Percentiles rank a stretch among this genome's conserved stretches.
These are phyloP conservation scores for Kwoniella pini DNA, from an alignment of 768 basidiomycete genomes.

Conservation along the genomic window DNA sequence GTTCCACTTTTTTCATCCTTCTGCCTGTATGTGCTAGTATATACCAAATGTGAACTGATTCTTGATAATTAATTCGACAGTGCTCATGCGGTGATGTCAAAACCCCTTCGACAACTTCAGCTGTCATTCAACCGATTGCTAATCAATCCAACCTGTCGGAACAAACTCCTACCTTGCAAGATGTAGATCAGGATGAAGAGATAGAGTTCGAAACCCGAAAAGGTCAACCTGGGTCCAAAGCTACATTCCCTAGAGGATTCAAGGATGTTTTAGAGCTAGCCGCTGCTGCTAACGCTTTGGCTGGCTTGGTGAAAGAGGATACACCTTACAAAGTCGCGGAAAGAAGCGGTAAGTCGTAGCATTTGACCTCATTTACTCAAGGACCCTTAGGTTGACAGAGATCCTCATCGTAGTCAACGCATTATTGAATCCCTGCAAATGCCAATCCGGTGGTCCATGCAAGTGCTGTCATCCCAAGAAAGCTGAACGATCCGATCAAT, in stretches of 20 bases:
- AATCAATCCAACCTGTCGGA: neutral
- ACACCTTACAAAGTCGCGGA: constrained; percentile 25
- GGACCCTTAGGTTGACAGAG: no score
- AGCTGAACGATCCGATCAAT: constrained; percentile 5
- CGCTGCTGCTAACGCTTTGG: constrained; percentile 48
- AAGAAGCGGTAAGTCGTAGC: constrained; percentile 34
- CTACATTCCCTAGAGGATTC: constrained; percentile 51
- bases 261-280: constrained; percentile 52
- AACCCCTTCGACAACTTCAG: neutral
- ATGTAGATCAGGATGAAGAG: neutral
- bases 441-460: constrained; percentile 51
- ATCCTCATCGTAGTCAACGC: constrained; percentile 11
- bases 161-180: neutral
- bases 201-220: constrained; percentile 27
- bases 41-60: constrained; percentile 8
- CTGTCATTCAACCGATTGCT: neutral
- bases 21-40: no score
- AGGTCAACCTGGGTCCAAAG: constrained; percentile 37
- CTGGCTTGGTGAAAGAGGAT: constrained; percentile 23
- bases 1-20: no score
- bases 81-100: constrained; percentile 39
- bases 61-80: constrained; percentile 6
- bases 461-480: constrained; percentile 51
- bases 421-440: constrained; percentile 54
- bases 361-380: neutral